phyloP scores from a whole-genome alignment of 208 protist genomes.

The Leishmania major region DNA sequence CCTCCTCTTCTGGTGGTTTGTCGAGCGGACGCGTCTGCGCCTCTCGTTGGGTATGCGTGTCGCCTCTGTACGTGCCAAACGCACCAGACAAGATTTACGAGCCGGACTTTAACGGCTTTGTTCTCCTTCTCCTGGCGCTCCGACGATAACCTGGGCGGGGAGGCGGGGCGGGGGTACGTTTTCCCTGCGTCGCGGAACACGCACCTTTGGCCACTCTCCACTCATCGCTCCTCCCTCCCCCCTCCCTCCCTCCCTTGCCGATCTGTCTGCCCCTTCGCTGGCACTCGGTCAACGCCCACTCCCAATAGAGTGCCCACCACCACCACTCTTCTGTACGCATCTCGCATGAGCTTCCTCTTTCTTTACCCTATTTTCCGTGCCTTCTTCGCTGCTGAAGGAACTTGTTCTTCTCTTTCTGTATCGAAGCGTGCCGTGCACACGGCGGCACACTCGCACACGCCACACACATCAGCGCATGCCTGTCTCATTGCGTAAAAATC shows the following conservation, averaged over 20 bases:
- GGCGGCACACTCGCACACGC: neutral
- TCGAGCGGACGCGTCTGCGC: neutral
- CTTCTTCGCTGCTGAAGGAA: neutral
- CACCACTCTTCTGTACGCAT: neutral
- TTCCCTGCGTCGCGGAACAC: neutral
- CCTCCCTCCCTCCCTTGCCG: neutral
- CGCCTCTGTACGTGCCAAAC: neutral
- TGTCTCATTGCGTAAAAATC: constrained; percentile 5
- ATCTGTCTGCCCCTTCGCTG: neutral
- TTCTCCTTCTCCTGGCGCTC: neutral
- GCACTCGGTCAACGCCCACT: neutral
- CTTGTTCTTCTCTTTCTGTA: neutral
- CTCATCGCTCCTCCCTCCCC: neutral
- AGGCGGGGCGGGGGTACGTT: neutral
- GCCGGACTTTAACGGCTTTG: neutral
- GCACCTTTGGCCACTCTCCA: neutral
- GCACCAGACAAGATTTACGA: neutral
- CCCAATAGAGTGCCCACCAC: neutral
- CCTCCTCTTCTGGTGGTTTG: neutral
- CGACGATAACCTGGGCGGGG: neutral
- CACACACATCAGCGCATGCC: constrained; percentile 1
- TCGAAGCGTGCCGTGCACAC: neutral
- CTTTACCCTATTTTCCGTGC: neutral
- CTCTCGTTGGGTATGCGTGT: neutral
- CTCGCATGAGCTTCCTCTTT: neutral